Evolutionary conservation across 2,329 filamentous ascomycete species (phyloP).

Genomic region (Beauveria sp.): DNA sequence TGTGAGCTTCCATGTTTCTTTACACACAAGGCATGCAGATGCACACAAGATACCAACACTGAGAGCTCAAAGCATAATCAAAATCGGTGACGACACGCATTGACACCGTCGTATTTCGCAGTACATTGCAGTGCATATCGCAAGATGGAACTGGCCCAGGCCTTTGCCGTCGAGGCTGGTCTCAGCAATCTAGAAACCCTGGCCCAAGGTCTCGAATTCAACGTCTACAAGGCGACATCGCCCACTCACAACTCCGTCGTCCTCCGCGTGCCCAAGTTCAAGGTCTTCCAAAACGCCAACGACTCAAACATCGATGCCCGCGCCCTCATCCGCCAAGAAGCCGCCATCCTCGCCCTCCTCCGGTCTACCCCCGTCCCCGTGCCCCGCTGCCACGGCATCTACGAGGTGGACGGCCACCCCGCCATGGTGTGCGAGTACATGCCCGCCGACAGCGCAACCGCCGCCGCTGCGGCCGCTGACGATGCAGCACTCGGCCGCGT

Average conservation of each 20-base stretch:
- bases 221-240: slow-evolving; percentile 12
- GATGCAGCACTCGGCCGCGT: slow-evolving; percentile 12
- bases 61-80: too few species aligned
- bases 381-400: neutral
- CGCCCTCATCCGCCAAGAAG: slow-evolving; percentile 13
- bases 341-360: slow-evolving; percentile 13
- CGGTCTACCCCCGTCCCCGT: slow-evolving; percentile 8
- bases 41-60: neutral
- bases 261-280: slow-evolving; percentile 11
- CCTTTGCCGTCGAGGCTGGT: slow-evolving; percentile 8
- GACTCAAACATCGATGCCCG: slow-evolving; percentile 13
- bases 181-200: slow-evolving; percentile 10
- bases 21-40: neutral
- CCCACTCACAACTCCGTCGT: slow-evolving; percentile 8
- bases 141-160: slow-evolving; percentile 8
- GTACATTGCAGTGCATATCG: neutral
- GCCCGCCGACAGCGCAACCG: neutral
- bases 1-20: too few species aligned
- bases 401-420: slow-evolving; percentile 12
- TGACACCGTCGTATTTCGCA: neutral
- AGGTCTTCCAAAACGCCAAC: slow-evolving; percentile 14
- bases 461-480: neutral
- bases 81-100: neutral
- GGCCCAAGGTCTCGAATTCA: slow-evolving; percentile 14
- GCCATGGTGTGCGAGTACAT: slow-evolving; percentile 15